Conservation (phyloP, 495 filamentous ascomycete genomes). For the Patellaria atrata region DNA sequence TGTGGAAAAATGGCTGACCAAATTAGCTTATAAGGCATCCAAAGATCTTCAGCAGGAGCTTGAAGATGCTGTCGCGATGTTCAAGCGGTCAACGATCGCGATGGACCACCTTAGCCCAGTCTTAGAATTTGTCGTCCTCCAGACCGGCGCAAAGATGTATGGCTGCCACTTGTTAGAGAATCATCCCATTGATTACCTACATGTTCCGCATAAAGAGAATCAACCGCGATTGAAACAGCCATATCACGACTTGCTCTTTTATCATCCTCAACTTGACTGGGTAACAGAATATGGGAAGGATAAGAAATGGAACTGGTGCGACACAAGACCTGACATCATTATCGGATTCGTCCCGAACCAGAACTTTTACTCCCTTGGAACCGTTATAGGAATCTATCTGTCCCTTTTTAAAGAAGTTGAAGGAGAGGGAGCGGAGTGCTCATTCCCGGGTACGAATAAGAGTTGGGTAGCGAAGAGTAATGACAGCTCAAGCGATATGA, state of each 20-base stretch:
- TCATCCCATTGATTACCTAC: slow-evolving; percentile 24
- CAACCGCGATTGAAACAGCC: slow-evolving; percentile 19
- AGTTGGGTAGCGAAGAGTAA: slow-evolving; percentile 20
- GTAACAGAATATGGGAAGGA: slow-evolving; percentile 17
- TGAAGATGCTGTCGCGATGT: slow-evolving; percentile 24
- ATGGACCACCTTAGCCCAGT: slow-evolving; percentile 15
- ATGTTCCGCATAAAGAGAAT: slow-evolving; percentile 22
- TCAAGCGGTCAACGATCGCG: slow-evolving; percentile 20
- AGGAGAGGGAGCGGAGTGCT: slow-evolving; percentile 18
- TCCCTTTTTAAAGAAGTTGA: slow-evolving; percentile 17
- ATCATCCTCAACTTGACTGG: slow-evolving; percentile 25
- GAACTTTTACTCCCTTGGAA: slow-evolving; percentile 22
- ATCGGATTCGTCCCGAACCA: slow-evolving; percentile 27
- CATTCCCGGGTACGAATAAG: slow-evolving; percentile 22
- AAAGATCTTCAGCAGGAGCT: slow-evolving; percentile 23
- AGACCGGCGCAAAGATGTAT: slow-evolving; percentile 26
- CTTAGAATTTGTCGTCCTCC: slow-evolving; percentile 24
- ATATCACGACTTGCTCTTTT: slow-evolving; percentile 23
- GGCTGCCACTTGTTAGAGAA: slow-evolving; percentile 24
- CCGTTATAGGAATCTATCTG: slow-evolving; percentile 21
- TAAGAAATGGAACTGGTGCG: slow-evolving; percentile 24
- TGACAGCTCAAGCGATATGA: slow-evolving; percentile 22
- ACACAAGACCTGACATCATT: slow-evolving; percentile 26
- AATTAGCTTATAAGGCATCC: slow-evolving; percentile 24
- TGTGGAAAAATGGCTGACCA: background rate